Evolutionary conservation across 2,329 filamentous ascomycete genomes (phyloP), one percentile per base, ranked within the genome.

Genomic region (Claviceps sp.): DNA sequence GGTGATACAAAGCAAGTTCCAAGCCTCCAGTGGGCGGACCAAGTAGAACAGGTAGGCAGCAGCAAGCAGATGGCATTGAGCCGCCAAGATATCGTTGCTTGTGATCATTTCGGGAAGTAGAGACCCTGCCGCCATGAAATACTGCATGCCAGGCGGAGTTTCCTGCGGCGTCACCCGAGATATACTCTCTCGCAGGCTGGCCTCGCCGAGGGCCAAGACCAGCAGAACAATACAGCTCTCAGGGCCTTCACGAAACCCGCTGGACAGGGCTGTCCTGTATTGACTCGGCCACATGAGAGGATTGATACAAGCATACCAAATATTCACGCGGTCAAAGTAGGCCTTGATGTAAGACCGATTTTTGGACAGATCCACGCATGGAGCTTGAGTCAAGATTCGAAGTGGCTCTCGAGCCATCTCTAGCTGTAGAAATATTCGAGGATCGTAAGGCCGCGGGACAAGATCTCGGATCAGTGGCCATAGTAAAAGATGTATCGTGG

Each of bases 271-370:
- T 4, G 77, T 84, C 29, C 82, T 79, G 62, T 90, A 90, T 62
- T 88, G 83, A 54, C 76, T 80, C 43, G 78, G 75, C 86, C 87
- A 93, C 1, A 82, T 86, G 64, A 86, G 86, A 1, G 86, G 86
- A 62, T 89, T 90, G 37, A 93, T 85, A 59, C 85, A 88, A 9
- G 87, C 86, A 60, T 91, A 91, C 84, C 87, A 91, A 3, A 89
- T 76, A 57, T 91, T 91, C 54, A 89, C 87, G 43, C 83, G 76
- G 53, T 85, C 82, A 61, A 91, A 93, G 65, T 88, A 91, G 1
- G 86, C 83, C 61, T 86, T 81, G 42, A 88, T 83, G 63, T 89
- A 90, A 4, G 81, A 76, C 46, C 81, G 77, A 1, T 83, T 85
- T 62, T 88, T 88, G 45, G 83, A 84, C 44, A 90, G 68, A 63